phyloP scores from a whole-genome alignment of 163 green algal species.

The Chlamydomonas reinhardtii region DNA sequence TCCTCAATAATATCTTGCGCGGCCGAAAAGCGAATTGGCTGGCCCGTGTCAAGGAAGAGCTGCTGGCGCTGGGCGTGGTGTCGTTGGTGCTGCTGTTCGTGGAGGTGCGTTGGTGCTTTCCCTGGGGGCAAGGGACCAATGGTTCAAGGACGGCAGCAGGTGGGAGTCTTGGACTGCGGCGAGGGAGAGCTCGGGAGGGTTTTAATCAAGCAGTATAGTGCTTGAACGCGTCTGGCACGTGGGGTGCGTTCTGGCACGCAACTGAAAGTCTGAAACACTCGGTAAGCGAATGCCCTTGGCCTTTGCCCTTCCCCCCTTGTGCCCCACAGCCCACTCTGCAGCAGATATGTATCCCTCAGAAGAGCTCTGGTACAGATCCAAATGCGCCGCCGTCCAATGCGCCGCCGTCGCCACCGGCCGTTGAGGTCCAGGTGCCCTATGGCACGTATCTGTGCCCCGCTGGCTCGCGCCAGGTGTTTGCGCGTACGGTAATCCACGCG shows the following conservation, averaged over 20 bases:
- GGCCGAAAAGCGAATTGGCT: constrained; percentile 50
- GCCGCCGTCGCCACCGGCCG: not conserved
- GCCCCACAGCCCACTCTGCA: constrained; percentile 33
- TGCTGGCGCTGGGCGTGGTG: constrained; percentile 54
- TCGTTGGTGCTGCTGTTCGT: constrained; percentile 52
- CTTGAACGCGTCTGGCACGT: too few relatives aligned
- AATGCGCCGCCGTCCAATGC: not conserved
- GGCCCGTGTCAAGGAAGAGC: constrained; percentile 49
- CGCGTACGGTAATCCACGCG: constrained; percentile 11
- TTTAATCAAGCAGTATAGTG: too few relatives aligned
- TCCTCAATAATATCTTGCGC: constrained; percentile 53
- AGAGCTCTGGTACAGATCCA: not conserved
- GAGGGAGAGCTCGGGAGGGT: too few relatives aligned
- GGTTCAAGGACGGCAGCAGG: too few relatives aligned
- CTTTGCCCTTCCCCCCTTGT: not conserved
- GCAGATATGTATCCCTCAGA: constrained; percentile 12
- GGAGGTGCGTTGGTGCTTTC: constrained; percentile 7
- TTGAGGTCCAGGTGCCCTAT: not conserved
- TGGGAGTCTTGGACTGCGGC: too few relatives aligned
- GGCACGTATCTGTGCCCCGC: constrained; percentile 21
- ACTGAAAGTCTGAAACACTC: too few relatives aligned
- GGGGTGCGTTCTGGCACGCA: too few relatives aligned
- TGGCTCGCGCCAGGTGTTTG: constrained; percentile 33
- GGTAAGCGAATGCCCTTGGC: too few relatives aligned
- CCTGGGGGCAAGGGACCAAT: too few relatives aligned